These are phyloP conservation scores for Neonectria faginata DNA, from an alignment of 2,329 filamentous ascomycete species.

Conservation along the genomic window DNA sequence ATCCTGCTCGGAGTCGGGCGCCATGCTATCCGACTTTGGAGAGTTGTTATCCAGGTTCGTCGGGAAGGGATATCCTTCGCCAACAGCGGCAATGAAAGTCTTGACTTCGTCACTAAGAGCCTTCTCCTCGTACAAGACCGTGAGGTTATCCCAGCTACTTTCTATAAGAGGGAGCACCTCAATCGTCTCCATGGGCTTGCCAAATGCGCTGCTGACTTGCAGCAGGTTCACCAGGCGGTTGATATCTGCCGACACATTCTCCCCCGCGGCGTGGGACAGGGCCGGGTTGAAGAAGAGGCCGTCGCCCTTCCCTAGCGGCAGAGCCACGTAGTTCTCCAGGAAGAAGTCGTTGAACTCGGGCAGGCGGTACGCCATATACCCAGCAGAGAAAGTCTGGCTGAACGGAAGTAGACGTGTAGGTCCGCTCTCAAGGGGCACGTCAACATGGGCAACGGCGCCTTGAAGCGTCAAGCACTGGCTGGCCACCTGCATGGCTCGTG, in stretches of 20 bases:
- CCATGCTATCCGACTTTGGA: constrained; percentile 68
- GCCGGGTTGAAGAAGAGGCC: constrained; percentile 74
- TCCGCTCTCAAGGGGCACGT: constrained; percentile 69
- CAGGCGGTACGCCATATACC: constrained; percentile 68
- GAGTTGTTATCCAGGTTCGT: constrained; percentile 70
- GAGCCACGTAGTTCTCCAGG: constrained; percentile 61
- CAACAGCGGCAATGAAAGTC: constrained; percentile 63
- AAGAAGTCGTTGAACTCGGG: constrained; percentile 67
- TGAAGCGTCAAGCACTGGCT: constrained; percentile 71
- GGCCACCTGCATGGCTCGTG: constrained; percentile 64
- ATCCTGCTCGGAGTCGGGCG: constrained; percentile 69
- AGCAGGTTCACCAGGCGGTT: constrained; percentile 70
- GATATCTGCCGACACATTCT: constrained; percentile 61
- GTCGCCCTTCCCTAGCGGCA: constrained; percentile 67
- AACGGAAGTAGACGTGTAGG: constrained; percentile 72
- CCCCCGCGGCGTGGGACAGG: constrained; percentile 71
- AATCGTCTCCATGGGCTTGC: constrained; percentile 72
- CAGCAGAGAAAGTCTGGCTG: constrained; percentile 67
- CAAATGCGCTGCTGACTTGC: constrained; percentile 71
- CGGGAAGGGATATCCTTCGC: constrained; percentile 71
- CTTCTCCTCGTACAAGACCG: constrained; percentile 46
- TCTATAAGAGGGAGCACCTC: constrained; percentile 63
- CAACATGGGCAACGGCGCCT: constrained; percentile 71
- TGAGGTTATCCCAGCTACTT: constrained; percentile 57
- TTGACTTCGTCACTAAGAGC: constrained; percentile 56